Conservation (phyloP, 1,284 basidiomycete genomes). For the Xerocomus nothofagi region DNA sequence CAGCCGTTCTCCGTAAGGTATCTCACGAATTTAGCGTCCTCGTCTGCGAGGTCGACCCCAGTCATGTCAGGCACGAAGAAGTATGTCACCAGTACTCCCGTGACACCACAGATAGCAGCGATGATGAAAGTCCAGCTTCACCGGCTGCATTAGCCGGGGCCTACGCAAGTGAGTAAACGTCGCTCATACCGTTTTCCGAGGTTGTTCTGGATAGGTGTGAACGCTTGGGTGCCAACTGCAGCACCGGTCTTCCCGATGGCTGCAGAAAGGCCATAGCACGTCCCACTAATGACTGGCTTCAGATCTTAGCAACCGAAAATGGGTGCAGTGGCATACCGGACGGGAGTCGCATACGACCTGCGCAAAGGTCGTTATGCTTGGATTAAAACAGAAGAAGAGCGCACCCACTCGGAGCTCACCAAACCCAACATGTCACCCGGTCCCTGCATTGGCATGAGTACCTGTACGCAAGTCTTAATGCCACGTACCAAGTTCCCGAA, state of each 20-base stretch:
- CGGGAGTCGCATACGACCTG: conserved; percentile 66
- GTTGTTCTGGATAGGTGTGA: conserved; percentile 71
- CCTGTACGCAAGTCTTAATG: not conserved
- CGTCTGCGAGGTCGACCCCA: conserved; percentile 65
- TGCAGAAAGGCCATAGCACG: conserved; percentile 70
- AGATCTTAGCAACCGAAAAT: not conserved
- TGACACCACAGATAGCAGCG: conserved; percentile 64
- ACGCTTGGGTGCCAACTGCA: conserved; percentile 74
- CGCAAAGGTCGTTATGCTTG: not conserved
- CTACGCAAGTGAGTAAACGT: not conserved
- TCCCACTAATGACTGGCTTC: conserved; percentile 44
- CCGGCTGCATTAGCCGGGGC: conserved; percentile 11
- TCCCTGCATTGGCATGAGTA: conserved; percentile 43
- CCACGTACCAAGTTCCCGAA: conserved; percentile 60
- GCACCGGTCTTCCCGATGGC: conserved; percentile 78
- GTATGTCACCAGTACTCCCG: conserved; percentile 64
- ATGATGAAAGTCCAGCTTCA: conserved; percentile 70
- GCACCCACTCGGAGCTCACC: conserved; percentile 60
- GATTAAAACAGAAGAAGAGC: conserved; percentile 4
- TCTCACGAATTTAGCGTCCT: conserved; percentile 61
- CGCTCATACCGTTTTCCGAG: conserved; percentile 56
- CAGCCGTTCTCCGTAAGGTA: conserved; percentile 67
- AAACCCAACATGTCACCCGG: conserved; percentile 75
- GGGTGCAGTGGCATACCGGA: conserved; percentile 43
- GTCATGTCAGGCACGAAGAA: conserved; percentile 73